A percentile compares a stretch with the other conserved stretches of the same genome.
Conservation (phyloP, 192 early-diverging fungal species). For the Coemansia sp. region DNA sequence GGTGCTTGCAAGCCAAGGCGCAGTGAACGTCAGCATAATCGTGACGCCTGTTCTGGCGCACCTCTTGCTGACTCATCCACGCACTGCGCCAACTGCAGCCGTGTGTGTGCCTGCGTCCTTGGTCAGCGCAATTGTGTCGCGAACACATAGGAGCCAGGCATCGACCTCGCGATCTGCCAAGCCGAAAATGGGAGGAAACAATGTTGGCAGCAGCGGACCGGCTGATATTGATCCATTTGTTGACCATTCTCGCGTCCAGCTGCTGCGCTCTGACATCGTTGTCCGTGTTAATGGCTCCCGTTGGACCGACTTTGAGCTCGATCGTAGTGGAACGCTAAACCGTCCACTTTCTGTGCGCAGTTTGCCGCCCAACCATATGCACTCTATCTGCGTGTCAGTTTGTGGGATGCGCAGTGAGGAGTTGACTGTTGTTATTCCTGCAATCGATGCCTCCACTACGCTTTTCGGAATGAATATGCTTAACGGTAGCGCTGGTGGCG, state of each 20-base stretch:
- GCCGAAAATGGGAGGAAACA: neutral
- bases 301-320: constrained; percentile 31
- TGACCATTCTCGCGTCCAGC: constrained; percentile 37
- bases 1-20: constrained; percentile 4
- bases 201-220: neutral
- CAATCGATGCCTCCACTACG: neutral
- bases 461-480: neutral
- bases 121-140: constrained; percentile 14
- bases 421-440: constrained; percentile 21
- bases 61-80: constrained; percentile 31
- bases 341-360: constrained; percentile 26
- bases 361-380: constrained; percentile 8
- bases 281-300: constrained; percentile 46
- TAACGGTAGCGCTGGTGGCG: neutral
- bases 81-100: constrained; percentile 19
- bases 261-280: constrained; percentile 34
- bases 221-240: constrained; percentile 33
- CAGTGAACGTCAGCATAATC: constrained; percentile 16
- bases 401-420: constrained; percentile 51
- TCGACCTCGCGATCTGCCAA: neutral
- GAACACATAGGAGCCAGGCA: neutral
- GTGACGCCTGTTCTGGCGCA: constrained; percentile 49
- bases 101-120: constrained; percentile 45
- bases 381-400: constrained; percentile 23
- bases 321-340: neutral